Conservation (phyloP, 225 moss, liverwort and hornwort genomes). For the Straminergon stramineum region DNA sequence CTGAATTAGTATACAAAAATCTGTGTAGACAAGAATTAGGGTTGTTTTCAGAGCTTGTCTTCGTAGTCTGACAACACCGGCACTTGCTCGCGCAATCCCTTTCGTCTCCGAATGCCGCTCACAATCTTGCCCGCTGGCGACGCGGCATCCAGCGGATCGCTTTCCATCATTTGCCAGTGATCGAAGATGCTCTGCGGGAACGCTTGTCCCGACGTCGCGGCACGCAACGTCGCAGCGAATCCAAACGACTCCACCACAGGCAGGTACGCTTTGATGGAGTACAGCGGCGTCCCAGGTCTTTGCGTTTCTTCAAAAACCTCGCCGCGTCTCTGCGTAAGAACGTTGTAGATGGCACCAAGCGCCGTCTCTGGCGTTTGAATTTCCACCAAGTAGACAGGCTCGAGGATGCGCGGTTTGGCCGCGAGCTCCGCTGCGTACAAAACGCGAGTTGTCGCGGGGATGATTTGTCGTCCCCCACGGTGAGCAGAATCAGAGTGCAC, state of each 20-base stretch:
- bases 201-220: slow-evolving; percentile 21
- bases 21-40: background rate
- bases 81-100: slow-evolving; percentile 11
- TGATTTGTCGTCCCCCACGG: slow-evolving; percentile 17
- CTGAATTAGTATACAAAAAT: background rate
- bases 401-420: slow-evolving; percentile 13
- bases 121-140: slow-evolving; percentile 5
- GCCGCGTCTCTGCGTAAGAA: slow-evolving; percentile 7
- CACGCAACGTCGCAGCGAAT: background rate
- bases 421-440: slow-evolving; percentile 21
- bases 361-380: slow-evolving; percentile 29
- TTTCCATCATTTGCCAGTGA: slow-evolving; percentile 17
- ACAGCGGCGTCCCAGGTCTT: slow-evolving; percentile 9
- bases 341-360: slow-evolving; percentile 3
- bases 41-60: background rate
- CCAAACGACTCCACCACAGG: slow-evolving; percentile 23
- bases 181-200: slow-evolving; percentile 21
- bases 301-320: slow-evolving; percentile 10
- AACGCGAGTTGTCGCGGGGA: slow-evolving; percentile 21
- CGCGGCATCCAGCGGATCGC: background rate
- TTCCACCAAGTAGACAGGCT: slow-evolving; percentile 38
- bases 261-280: slow-evolving; percentile 11
- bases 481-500: slow-evolving; percentile 23
- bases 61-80: slow-evolving; percentile 3
- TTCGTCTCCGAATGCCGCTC: slow-evolving; percentile 3